A percentile compares a stretch with the other conserved stretches of the same genome.
phyloP scores from a whole-genome alignment of 306 rosid genomes.

The Dicorynia guianensis region DNA sequence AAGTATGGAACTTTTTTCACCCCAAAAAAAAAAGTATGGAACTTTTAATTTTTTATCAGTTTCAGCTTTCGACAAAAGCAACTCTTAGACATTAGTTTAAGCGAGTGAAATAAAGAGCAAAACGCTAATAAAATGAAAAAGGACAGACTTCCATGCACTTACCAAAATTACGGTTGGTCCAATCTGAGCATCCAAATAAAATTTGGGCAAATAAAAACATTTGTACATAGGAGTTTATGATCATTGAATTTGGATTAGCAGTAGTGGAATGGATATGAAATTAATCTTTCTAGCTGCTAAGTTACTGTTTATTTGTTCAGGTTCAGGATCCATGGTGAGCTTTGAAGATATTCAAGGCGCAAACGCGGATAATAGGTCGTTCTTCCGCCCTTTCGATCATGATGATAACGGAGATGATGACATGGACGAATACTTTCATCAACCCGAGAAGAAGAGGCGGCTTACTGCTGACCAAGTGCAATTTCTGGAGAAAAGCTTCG shows the following conservation, averaged over 20 bases:
- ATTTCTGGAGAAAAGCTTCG: slow-evolving; percentile 91
- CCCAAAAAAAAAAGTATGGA: slow-evolving; percentile 4
- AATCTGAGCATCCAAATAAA: neutral
- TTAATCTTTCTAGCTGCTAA: no score
- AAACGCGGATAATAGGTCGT: slow-evolving; percentile 48
- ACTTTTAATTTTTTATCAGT: neutral
- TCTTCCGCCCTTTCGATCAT: slow-evolving; percentile 49
- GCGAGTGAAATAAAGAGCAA: neutral
- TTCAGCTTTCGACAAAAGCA: neutral
- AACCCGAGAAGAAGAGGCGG: slow-evolving; percentile 85
- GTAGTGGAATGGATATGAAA: no score
- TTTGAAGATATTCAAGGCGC: slow-evolving; percentile 66
- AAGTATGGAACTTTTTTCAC: neutral
- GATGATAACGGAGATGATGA: slow-evolving; percentile 72
- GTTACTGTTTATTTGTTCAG: slow-evolving; percentile 38
- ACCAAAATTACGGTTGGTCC: neutral
- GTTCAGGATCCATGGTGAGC: slow-evolving; percentile 79
- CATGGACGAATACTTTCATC: slow-evolving; percentile 66
- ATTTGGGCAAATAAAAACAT: no score
- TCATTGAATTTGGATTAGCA: neutral
- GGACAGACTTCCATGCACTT: neutral
- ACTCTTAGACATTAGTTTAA: neutral
- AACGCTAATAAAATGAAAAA: neutral
- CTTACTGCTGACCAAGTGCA: slow-evolving; percentile 67
- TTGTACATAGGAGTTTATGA: neutral